Conservation (phyloP, 176 grass and related monocot genomes). For the Aegilops bicornis region DNA sequence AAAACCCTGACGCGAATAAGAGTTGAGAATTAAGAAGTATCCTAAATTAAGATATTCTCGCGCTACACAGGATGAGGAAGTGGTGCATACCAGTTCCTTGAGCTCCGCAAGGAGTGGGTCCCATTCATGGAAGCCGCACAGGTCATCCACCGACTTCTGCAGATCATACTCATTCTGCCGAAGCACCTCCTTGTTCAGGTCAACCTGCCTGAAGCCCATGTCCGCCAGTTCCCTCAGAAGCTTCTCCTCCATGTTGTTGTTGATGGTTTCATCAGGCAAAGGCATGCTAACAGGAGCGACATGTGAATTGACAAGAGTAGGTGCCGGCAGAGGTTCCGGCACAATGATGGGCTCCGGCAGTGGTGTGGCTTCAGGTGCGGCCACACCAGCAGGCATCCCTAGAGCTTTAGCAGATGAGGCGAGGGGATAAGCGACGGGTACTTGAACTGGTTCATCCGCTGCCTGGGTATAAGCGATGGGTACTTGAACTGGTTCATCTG, state of each 20-base stretch:
- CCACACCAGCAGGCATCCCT: background rate
- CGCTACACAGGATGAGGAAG: background rate
- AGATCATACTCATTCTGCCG: conserved; percentile 64
- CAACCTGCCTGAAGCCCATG: conserved; percentile 67
- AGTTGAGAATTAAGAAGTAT: background rate
- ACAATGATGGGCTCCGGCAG: background rate
- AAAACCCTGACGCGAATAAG: conserved; percentile 48
- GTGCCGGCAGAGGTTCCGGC: background rate
- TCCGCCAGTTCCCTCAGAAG: conserved; percentile 57
- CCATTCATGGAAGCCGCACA: conserved; percentile 63
- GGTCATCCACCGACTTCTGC: conserved; percentile 57
- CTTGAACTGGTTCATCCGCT: conserved; percentile 5
- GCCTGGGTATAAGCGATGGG: background rate
- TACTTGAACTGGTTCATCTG: background rate
- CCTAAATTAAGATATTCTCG: background rate
- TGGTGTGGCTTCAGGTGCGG: background rate
- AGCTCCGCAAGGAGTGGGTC: conserved; percentile 56
- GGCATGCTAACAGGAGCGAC: background rate
- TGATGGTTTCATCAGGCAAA: background rate
- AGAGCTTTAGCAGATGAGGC: background rate
- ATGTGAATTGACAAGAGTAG: background rate
- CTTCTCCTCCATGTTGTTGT: conserved; percentile 44
- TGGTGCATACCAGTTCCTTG: conserved; percentile 56
- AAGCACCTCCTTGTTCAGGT: conserved; percentile 82
- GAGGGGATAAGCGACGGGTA: conserved; percentile 6